phyloP scores from a whole-genome alignment of 1,139 yeast genomes.

The Diutina mesorugosa region DNA sequence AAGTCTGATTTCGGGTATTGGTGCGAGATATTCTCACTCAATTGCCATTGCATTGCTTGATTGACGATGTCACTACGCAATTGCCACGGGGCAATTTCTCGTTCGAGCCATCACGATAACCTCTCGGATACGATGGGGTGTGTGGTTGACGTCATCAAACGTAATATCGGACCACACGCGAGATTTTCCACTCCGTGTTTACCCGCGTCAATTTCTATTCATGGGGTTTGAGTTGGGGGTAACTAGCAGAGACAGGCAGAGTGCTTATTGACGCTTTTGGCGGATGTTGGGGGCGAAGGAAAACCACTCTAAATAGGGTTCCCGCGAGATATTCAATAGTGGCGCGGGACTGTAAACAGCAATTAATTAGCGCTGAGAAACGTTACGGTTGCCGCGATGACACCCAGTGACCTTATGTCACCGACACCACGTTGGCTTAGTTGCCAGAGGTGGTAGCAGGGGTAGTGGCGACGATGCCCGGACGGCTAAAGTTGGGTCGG shows the following conservation, averaged over 20 bases:
- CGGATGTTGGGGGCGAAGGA: too few relatives aligned
- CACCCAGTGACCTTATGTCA: neutral
- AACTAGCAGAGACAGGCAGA: neutral
- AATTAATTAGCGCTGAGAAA: too few relatives aligned
- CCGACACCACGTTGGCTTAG: too few relatives aligned
- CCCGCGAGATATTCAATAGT: too few relatives aligned
- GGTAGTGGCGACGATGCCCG: too few relatives aligned
- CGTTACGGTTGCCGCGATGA: neutral
- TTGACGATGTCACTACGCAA: too few relatives aligned
- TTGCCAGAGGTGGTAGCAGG: too few relatives aligned
- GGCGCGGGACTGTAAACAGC: neutral
- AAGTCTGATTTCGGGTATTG: too few relatives aligned
- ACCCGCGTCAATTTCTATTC: neutral
- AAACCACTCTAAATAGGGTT: too few relatives aligned
- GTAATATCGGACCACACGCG: neutral
- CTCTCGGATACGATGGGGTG: neutral
- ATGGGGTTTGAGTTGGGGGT: neutral
- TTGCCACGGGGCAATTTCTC: neutral
- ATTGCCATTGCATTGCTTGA: too few relatives aligned
- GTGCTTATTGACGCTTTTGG: neutral
- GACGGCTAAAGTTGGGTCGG: neutral
- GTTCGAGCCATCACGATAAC: too few relatives aligned
- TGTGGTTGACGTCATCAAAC: neutral
- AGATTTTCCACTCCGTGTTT: neutral
- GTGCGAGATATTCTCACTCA: too few relatives aligned